Evolutionary conservation across 2,329 filamentous ascomycete genomes (phyloP), one percentile per base, ranked within the genome.

Genomic region (Fusarium nisikadoi): DNA sequence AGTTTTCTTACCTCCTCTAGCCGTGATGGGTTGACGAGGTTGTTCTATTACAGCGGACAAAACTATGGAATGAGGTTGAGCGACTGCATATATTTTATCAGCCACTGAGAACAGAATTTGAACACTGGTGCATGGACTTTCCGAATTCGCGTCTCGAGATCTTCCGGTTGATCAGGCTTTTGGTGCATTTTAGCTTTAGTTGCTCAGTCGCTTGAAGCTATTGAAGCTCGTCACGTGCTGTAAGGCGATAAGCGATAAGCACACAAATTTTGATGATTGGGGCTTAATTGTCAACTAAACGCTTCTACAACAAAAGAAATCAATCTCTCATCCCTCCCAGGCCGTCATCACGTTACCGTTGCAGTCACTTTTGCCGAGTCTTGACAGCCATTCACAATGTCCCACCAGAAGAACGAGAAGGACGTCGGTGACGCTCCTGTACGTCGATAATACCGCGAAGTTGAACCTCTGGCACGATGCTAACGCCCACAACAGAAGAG

Each of bases 351-450:
- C 92, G 88, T 93, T 93, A 91, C 92, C 91, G 92, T 76, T 75
- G 78, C 78, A 73, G 83, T 80, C 87, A 90, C 92, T 92, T 66
- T 73, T 73, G 71, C 71, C 91, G 92, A 93, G 92, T 94, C 92
- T 88, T 94, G 92, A 93, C 89, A 91, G 90, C 67, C 76, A 79
- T 80, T 79, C 86, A 92, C 86, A 77, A 97, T 97, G 94, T 96
- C 94, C 86, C 96, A 93, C 92, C 90, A 97, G 86, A 97, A 98
- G 91, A 87, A 89, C 83, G 95, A 97, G 86, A 97, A 98, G 91
- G 92, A 95, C 81, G 93, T 94, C 86, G 93, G 90, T 87, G 95
- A 97, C 84, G 92, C 91, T 85, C 94, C 94, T 83, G 91, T 93
- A 88, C 78, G 90, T 90, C 73, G 43, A 65, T 42, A 38, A 8